phyloP scores from a whole-genome alignment of 345 rosid genomes.

The Pugionium dolabratum region DNA sequence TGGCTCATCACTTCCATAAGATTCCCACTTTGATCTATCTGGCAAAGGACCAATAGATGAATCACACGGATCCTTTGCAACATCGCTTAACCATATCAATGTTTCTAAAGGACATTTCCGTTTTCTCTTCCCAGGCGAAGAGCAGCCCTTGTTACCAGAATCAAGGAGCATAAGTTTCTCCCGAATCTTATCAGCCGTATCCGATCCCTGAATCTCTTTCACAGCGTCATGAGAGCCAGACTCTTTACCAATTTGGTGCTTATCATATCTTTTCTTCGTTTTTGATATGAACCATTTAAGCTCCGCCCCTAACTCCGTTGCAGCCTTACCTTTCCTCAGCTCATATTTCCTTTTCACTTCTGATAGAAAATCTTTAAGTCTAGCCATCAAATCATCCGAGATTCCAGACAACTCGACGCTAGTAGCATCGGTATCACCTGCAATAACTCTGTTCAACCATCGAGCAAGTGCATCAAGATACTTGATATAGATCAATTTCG shows the following conservation, averaged over 20 bases:
- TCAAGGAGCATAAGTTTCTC: constrained; percentile 10
- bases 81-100: constrained; percentile 60
- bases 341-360: constrained; percentile 41
- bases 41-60: constrained; percentile 53
- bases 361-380: constrained; percentile 42
- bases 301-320: constrained; percentile 30
- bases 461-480: constrained; percentile 52
- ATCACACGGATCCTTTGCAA: constrained; percentile 70
- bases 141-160: neutral
- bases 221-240: constrained; percentile 31
- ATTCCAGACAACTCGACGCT: constrained; percentile 28
- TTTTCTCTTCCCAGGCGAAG: constrained; percentile 51
- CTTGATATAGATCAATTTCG: constrained; percentile 52
- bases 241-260: constrained; percentile 38
- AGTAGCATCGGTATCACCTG: constrained; percentile 21
- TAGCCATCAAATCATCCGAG: constrained; percentile 42
- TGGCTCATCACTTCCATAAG: constrained; percentile 53
- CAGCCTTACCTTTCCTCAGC: constrained; percentile 23
- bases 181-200: neutral
- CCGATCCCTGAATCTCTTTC: constrained; percentile 12
- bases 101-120: constrained; percentile 47
- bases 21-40: constrained; percentile 67
- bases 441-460: constrained; percentile 45
- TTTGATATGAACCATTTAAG: constrained; percentile 36
- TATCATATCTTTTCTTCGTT: constrained; percentile 28